A percentile compares a stretch with the other conserved stretches of the same genome.
phyloP scores from a whole-genome alignment of 371 early-diverging fungal genomes.

The Mucor mucedo region DNA sequence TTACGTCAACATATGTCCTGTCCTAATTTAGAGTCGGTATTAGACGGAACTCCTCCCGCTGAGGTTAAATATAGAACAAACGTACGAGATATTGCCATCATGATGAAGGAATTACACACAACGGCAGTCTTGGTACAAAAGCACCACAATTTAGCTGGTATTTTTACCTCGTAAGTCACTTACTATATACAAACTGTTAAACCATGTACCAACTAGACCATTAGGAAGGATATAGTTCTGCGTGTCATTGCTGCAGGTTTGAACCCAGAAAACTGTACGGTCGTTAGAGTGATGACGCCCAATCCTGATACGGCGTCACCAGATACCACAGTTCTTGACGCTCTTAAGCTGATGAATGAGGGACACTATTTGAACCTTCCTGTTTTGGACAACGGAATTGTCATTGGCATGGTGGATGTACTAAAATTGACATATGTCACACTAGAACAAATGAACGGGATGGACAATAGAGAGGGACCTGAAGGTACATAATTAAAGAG shows the following conservation, averaged over 20 bases:
- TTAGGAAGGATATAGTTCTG: conserved; percentile 82
- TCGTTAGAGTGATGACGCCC: conserved; percentile 95
- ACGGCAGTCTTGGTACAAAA: conserved; percentile 92
- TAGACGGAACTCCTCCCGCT: conserved; percentile 76
- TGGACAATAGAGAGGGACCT: conserved; percentile 8
- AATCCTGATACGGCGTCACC: conserved; percentile 89
- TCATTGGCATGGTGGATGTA: conserved; percentile 92
- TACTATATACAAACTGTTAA: background rate
- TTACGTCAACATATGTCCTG: conserved; percentile 84
- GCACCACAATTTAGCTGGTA: conserved; percentile 81
- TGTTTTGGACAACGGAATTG: conserved; percentile 78
- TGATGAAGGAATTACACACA: conserved; percentile 86
- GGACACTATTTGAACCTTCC: conserved; percentile 93
- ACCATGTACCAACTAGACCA: too few species aligned
- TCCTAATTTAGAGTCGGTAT: conserved; percentile 83
- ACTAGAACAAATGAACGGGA: conserved; percentile 49
- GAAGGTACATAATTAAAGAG: background rate
- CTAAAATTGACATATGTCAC: conserved; percentile 86
- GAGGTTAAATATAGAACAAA: conserved; percentile 80
- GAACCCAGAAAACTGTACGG: conserved; percentile 85
- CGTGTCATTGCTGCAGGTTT: conserved; percentile 92
- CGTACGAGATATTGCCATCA: conserved; percentile 86
- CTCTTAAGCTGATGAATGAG: conserved; percentile 88
- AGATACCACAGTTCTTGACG: conserved; percentile 84
- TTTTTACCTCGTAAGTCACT: conserved; percentile 73